Evolutionary conservation across 345 rosid species (phyloP).

Genomic region (Eucalyptus polyanthemos): DNA sequence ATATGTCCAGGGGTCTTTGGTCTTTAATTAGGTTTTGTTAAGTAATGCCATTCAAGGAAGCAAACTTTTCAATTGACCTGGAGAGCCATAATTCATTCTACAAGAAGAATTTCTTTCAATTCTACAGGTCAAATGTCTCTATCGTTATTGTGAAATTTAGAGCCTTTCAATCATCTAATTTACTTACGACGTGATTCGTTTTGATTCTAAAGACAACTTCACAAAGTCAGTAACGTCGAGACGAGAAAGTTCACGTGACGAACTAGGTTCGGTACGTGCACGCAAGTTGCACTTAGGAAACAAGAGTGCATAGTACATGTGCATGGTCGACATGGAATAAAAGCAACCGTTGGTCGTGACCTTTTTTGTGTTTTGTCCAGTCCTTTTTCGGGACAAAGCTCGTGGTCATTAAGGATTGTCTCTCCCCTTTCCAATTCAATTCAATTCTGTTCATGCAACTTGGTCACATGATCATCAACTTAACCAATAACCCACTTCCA

Average conservation of each 20-base stretch:
- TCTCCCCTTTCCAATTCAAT: background rate
- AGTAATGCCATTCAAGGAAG: background rate
- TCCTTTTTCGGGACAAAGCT: background rate
- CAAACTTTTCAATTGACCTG: background rate
- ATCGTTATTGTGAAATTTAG: background rate
- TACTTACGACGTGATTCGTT: accelerated
- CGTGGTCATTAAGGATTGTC: background rate
- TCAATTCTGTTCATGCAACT: background rate
- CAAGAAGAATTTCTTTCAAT: background rate
- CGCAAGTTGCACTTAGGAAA: background rate
- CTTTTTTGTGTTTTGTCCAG: background rate
- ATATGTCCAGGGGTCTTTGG: background rate
- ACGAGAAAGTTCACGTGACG: background rate
- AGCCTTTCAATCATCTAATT: background rate
- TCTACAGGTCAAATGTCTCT: background rate
- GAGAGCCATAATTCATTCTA: background rate
- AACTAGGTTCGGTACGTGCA: background rate
- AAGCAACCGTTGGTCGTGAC: background rate
- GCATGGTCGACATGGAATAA: background rate
- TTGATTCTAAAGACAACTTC: background rate
- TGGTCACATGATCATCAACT: background rate
- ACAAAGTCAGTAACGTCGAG: background rate
- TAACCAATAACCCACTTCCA: background rate
- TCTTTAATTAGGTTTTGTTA: background rate
- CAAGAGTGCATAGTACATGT: background rate